Evolutionary conservation across 129 eudicot species (phyloP), one percentile per base, ranked within the genome.

Genomic region (Silybum marianum): DNA sequence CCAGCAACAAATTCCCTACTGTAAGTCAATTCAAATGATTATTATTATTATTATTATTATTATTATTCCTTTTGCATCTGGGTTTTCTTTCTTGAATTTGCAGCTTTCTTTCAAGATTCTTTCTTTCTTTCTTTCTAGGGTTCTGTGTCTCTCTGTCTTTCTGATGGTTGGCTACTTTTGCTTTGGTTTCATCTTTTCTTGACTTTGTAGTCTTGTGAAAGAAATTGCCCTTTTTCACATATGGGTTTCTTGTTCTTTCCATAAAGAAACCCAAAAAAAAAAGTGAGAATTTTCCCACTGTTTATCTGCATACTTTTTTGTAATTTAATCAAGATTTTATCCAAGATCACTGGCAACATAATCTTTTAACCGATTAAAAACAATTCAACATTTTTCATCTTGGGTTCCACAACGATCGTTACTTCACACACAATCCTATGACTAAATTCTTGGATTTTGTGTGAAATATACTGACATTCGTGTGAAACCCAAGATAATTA

Each of bases 1-100:
- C 97, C 36, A 94, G 97, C 74, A 94, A 94, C 95, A 94, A 92
- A 72, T 91, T 94, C 79, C 98, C 98, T 36, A 94, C 98, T 79
- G 98, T 94, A 18, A 87, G 95, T 89, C 24, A 3, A 7, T 9
- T 60, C 54, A 36, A n/a, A n/a, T n/a, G n/a, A n/a, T n/a, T n/a
- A n/a, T n/a, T n/a, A n/a, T n/a, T n/a, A n/a, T n/a, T n/a, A n/a
- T n/a, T 60, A 34, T 60, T 13, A 21, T 65, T 51, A 46, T 78
- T 69, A 69, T 75, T 72, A 34, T 83, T 62, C 63, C 2, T 54
- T 62, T 83, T 82, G 83, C 87, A 85, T 85, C 91, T 88, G 83
- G 83, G 84, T 28, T 73, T 85, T 32, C 6, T 62, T 70, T 54
- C 21, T 44, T 34, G 66, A 72, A 25, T 72, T 72, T 83, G 86